Percentiles rank a stretch among this genome's conserved stretches.
phyloP scores from a whole-genome alignment of 345 rosid genomes.

The Eucalyptus dawsonii region DNA sequence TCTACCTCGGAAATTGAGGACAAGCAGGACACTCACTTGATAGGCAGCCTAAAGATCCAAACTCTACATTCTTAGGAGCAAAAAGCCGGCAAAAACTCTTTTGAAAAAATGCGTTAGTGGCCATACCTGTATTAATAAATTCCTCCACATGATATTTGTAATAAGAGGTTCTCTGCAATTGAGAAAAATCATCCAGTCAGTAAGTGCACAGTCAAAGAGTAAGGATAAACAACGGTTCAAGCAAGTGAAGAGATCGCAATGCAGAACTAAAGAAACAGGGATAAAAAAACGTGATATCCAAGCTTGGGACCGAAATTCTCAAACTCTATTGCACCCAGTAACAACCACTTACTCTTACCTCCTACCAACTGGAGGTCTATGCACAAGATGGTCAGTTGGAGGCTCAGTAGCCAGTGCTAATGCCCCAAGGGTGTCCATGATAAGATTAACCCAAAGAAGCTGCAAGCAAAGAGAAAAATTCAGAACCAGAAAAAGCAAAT shows the following conservation, averaged over 20 bases:
- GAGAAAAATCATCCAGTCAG: background rate
- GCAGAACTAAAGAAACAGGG: background rate
- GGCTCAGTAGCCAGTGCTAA: slow-evolving; percentile 98
- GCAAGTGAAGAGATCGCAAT: background rate
- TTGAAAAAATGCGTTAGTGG: background rate
- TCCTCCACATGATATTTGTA: slow-evolving; percentile 98
- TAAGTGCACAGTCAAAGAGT: background rate
- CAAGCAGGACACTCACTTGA: slow-evolving; percentile 69
- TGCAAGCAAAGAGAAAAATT: slow-evolving; percentile 2
- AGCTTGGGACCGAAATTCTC: background rate
- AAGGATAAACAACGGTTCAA: background rate
- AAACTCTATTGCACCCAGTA: background rate
- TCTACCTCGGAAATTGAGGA: slow-evolving; percentile 64
- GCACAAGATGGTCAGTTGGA: slow-evolving; percentile 90
- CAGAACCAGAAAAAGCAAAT: background rate
- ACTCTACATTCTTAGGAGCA: background rate
- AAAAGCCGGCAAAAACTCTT: background rate
- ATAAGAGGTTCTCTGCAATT: slow-evolving; percentile 81
- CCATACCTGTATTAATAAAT: slow-evolving; percentile 77
- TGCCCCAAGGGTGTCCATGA: slow-evolving; percentile 99
- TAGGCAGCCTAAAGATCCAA: slow-evolving; percentile 50
- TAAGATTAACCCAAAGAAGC: slow-evolving; percentile 99
- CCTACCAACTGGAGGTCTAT: slow-evolving; percentile 86
- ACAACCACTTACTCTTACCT: slow-evolving; percentile 29
- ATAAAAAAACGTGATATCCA: background rate